These are phyloP conservation scores for Ilyonectria destructans DNA, from an alignment of 2,329 filamentous ascomycete species.

Conservation along the genomic window DNA sequence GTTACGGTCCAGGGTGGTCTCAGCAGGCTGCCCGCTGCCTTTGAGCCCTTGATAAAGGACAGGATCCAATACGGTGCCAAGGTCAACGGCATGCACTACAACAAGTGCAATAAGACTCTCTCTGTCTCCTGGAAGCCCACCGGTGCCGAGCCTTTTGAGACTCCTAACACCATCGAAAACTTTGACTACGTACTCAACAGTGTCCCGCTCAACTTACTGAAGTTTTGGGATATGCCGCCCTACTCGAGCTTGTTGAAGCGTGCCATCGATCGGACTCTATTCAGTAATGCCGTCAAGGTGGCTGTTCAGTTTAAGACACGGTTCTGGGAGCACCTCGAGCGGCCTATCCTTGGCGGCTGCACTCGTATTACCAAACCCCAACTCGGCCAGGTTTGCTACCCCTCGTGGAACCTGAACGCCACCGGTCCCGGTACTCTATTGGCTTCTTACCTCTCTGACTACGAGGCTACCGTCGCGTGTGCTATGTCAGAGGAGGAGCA, in stretches of 20 bases:
- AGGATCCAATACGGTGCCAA: conserved; percentile 44
- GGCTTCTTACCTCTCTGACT: conserved; percentile 41
- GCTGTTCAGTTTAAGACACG: conserved; percentile 72
- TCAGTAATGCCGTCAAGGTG: conserved; percentile 55
- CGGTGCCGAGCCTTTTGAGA: conserved; percentile 43
- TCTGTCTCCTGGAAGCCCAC: conserved; percentile 40
- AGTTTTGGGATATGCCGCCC: conserved; percentile 55
- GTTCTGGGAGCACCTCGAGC: conserved; percentile 50
- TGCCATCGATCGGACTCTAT: conserved; percentile 47
- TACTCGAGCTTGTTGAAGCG: conserved; percentile 52
- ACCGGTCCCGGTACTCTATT: conserved; percentile 38
- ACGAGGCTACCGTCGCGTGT: conserved; percentile 34
- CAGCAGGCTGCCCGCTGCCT: conserved; percentile 54
- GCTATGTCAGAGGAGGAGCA: conserved; percentile 44
- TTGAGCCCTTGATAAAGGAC: conserved; percentile 51
- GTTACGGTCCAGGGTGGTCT: conserved; percentile 53
- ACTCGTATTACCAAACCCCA: conserved; percentile 26
- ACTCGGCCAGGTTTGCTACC: conserved; percentile 42
- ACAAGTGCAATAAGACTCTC: conserved; percentile 36
- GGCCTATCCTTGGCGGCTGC: conserved; percentile 61
- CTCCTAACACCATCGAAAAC: conserved; percentile 47
- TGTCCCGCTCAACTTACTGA: conserved; percentile 56
- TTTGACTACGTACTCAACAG: conserved; percentile 59
- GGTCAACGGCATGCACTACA: conserved; percentile 44
- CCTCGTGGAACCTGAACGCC: conserved; percentile 37